These are phyloP conservation scores for Blastomyces parvus DNA, from an alignment of 2,329 filamentous ascomycete species.

Conservation along the genomic window DNA sequence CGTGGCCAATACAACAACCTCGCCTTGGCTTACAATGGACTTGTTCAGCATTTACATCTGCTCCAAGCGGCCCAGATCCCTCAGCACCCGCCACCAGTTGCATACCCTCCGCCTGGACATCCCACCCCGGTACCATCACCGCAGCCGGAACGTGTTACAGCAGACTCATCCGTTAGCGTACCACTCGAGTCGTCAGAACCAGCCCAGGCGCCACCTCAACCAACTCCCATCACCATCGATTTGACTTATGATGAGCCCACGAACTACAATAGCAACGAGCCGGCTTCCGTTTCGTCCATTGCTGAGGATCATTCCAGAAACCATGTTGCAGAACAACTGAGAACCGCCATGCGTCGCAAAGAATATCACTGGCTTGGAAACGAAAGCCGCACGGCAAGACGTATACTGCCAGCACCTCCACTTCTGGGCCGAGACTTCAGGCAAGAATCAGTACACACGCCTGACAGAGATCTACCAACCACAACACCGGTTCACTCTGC, in stretches of 20 bases:
- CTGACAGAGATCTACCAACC: background rate
- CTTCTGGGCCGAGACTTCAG: background rate
- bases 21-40: conserved; percentile 18
- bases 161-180: conserved; percentile 10
- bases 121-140: conserved; percentile 2
- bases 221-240: conserved; percentile 13
- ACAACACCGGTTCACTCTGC: background rate
- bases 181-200: conserved; percentile 16
- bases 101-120: background rate
- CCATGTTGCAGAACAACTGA: conserved; percentile 13
- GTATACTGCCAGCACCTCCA: background rate
- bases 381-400: background rate
- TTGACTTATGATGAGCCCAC: conserved; percentile 10
- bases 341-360: conserved; percentile 24
- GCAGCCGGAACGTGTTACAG: background rate
- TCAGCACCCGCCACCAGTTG: background rate
- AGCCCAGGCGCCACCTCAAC: conserved; percentile 10
- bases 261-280: background rate
- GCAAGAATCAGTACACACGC: background rate
- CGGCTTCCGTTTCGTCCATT: background rate
- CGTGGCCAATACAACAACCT: conserved; percentile 18
- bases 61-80: background rate
- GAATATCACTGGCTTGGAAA: conserved; percentile 25
- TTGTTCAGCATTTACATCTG: background rate
- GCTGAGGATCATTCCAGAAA: conserved; percentile 2